phyloP scores from a whole-genome alignment of 75 land plant genomes.

The Ceratopteris richardii region DNA sequence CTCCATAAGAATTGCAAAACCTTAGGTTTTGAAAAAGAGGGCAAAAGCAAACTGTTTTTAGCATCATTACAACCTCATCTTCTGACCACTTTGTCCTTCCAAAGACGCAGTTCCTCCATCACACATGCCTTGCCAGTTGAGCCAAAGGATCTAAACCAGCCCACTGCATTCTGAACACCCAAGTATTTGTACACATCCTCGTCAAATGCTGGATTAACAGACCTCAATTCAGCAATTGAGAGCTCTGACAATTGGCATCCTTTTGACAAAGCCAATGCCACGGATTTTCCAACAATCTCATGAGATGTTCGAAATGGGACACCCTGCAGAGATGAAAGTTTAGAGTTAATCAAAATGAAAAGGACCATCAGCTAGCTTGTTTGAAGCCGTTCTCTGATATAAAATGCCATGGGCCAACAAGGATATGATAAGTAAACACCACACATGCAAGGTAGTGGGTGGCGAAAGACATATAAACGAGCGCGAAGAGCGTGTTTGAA shows the following conservation, averaged over 20 bases:
- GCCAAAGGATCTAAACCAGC: conserved; percentile 80
- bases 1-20: no score
- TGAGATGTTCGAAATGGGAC: conserved; percentile 91
- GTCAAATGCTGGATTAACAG: conserved; percentile 55
- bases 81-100: conserved; percentile 55
- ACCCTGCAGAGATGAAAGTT: conserved; percentile 38
- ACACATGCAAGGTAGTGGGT: no score
- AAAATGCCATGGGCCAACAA: no score
- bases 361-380: background rate
- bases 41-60: no score
- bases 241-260: conserved; percentile 55
- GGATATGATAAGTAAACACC: no score
- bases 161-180: conserved; percentile 74
- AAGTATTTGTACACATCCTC: conserved; percentile 80
- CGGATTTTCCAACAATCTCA: conserved; percentile 90
- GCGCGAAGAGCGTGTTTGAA: no score
- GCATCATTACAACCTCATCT: no score
- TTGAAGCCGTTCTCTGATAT: no score
- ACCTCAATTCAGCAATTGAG: conserved; percentile 48
- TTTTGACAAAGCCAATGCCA: conserved; percentile 65
- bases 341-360: background rate
- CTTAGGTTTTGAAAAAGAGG: no score
- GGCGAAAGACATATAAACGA: no score
- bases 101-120: conserved; percentile 47
- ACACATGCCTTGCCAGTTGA: conserved; percentile 81